These are phyloP conservation scores for Ophiocytium majus DNA, from an alignment of 352 stramenopile genomes.

Conservation along the genomic window DNA sequence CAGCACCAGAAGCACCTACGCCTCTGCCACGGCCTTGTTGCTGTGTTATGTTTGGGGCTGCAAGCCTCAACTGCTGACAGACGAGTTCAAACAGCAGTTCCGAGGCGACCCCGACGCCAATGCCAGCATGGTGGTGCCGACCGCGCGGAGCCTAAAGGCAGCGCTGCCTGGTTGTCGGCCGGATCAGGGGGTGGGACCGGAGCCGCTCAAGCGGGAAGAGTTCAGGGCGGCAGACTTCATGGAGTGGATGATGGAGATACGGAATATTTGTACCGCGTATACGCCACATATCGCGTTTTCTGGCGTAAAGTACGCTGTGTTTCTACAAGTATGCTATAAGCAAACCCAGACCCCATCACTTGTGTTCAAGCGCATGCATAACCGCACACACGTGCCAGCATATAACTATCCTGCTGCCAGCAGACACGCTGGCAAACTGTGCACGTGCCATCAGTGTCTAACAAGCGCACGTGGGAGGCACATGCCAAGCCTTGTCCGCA, in stretches of 20 bases:
- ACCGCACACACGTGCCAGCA: too few species aligned
- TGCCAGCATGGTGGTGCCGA: background rate
- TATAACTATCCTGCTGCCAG: too few species aligned
- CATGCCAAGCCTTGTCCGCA: background rate
- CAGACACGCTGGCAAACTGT: too few species aligned
- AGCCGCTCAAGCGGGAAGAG: background rate
- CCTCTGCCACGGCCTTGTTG: background rate
- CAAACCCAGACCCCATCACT: too few species aligned
- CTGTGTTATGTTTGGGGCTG: background rate
- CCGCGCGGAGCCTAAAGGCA: background rate
- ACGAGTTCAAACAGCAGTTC: background rate
- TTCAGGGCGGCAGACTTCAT: background rate
- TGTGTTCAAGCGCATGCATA: too few species aligned
- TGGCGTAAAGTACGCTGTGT: too few species aligned
- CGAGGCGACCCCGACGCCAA: too few species aligned
- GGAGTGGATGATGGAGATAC: background rate
- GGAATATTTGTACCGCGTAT: too few species aligned
- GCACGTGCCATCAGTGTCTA: background rate
- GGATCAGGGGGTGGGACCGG: background rate
- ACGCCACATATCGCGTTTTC: too few species aligned
- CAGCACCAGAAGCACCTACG: background rate
- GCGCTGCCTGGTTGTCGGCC: background rate
- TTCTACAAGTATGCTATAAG: too few species aligned
- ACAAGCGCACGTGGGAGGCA: background rate
- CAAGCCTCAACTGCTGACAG: background rate